Base-by-base conservation (phyloP, 305 asterid species). In the Fraxinus baroniana region DNA sequence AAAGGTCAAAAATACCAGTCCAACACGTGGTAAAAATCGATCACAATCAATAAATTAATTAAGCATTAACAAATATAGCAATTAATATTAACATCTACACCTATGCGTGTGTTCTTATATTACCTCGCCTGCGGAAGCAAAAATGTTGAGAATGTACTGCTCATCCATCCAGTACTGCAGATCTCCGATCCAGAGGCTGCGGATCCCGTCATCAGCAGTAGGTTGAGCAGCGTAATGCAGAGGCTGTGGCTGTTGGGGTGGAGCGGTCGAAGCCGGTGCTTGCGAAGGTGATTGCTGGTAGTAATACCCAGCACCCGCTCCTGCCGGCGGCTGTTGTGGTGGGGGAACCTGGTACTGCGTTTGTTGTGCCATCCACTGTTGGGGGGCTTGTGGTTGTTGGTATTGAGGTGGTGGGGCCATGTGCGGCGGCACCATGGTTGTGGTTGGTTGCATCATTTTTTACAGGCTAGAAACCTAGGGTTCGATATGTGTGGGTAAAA, bases 391-490 rank as follows among this genome's bases (percentile, higher is more conserved):
- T 26, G 35, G 74, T 24, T 66, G 74, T 26, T 87, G 93, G 88
- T 90, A 89, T 7, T 87, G 92, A 35, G 88, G 87, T 22, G 86
- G 89, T 0, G 89, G 87, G 7, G 74, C 86, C 92, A 89, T 81
- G 32, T 86, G 89, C 73, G 92, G 90, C 15, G 93, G 94, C 0
- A 85, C 85, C 92, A 88, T 92, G 83, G 85, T 82, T 72, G 80
- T 84, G 78, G 84, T 88, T 62, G 91, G 94, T 82, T 90, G 94
- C 95, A 90, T 90, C 89, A 84, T 86, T 3, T 64, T 64, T 22
- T n/a, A 66, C n/a, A 24, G 74, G 35, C 74, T 76, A 78, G 60
- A 76, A 76, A 82, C 84, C 81, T 80, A 79, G 87, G 79, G 74
- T 26, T 64, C 81, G n/a, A 62, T 24, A 85, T 3, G 24, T 3